Percentiles rank a stretch among this genome's conserved stretches.
phyloP scores from a whole-genome alignment of 805 yeast species.

The Saccharomycopsis babjevae region DNA sequence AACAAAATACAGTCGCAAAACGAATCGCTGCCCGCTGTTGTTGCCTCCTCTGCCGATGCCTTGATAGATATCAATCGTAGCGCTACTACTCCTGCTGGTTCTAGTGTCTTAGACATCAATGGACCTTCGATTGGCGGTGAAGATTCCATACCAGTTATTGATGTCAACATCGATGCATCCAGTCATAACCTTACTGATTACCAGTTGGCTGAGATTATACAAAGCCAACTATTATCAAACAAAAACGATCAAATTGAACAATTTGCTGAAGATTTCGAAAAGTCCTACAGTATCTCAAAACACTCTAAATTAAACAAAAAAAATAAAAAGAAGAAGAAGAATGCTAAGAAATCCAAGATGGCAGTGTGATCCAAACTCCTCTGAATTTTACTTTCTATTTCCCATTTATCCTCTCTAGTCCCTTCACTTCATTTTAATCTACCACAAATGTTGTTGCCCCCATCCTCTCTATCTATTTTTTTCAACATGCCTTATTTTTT shows the following conservation, averaged over 20 bases:
- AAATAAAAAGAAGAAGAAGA: not conserved
- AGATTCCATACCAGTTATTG: constrained; percentile 4
- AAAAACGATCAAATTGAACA: constrained; percentile 1
- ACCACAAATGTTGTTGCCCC: too few species aligned
- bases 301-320: not conserved
- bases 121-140: not conserved
- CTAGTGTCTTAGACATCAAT: not conserved
- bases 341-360: not conserved
- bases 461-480: too few species aligned
- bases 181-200: constrained; percentile 17
- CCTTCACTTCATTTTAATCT: too few species aligned
- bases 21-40: not conserved
- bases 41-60: not conserved
- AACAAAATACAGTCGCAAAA: not conserved
- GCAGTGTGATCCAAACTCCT: not conserved
- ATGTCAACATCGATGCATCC: constrained; percentile 11
- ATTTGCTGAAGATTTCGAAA: not conserved
- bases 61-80: not conserved
- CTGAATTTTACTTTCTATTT: not conserved
- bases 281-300: not conserved
- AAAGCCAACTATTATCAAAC: constrained; percentile 5
- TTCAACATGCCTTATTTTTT: too few species aligned
- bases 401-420: not conserved
- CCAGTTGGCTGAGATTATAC: constrained; percentile 16
- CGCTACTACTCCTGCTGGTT: not conserved